These are phyloP conservation scores for Neofusicoccum ribis DNA, from an alignment of 2,329 filamentous ascomycete genomes.

Conservation along the genomic window DNA sequence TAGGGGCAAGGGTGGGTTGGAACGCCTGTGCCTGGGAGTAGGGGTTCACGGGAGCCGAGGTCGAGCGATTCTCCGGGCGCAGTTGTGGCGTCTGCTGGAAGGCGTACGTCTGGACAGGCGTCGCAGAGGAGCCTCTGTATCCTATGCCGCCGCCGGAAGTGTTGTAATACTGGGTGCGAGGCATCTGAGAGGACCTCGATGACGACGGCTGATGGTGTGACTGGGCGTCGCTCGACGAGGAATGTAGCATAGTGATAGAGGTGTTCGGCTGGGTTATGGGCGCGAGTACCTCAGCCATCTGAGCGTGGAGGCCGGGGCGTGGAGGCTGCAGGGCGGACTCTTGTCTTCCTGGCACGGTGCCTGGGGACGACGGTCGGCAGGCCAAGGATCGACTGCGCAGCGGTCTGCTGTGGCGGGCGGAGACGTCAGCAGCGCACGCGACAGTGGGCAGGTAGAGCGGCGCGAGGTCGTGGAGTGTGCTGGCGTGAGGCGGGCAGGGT, in stretches of 20 bases:
- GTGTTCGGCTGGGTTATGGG: constrained; percentile 48
- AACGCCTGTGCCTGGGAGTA: constrained; percentile 37
- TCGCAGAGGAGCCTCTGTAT: constrained; percentile 44
- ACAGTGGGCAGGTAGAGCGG: constrained; percentile 2
- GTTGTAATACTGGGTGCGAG: constrained; percentile 46
- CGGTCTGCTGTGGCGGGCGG: background rate
- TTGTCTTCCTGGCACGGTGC: constrained; percentile 23
- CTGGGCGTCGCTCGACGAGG: constrained; percentile 48
- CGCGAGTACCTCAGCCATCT: constrained; percentile 49
- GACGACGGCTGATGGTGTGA: constrained; percentile 39
- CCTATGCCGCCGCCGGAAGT: constrained; percentile 38
- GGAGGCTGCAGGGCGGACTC: constrained; percentile 21
- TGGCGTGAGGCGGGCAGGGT: constrained; percentile 14
- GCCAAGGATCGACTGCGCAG: constrained; percentile 17
- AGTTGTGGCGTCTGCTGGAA: constrained; percentile 56
- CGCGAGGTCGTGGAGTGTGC: constrained; percentile 23
- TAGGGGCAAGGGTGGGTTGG: constrained; percentile 26
- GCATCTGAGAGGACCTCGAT: constrained; percentile 39
- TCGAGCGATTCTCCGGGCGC: constrained; percentile 57
- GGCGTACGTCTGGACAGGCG: constrained; percentile 52
- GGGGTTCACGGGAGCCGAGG: constrained; percentile 52
- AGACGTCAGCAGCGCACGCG: constrained; percentile 13
- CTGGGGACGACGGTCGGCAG: constrained; percentile 26
- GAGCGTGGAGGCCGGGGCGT: constrained; percentile 22
- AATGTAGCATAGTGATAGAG: constrained; percentile 53